phyloP scores from a whole-genome alignment of 2,329 filamentous ascomycete genomes.

The Chrysosporium queenslandicum region DNA sequence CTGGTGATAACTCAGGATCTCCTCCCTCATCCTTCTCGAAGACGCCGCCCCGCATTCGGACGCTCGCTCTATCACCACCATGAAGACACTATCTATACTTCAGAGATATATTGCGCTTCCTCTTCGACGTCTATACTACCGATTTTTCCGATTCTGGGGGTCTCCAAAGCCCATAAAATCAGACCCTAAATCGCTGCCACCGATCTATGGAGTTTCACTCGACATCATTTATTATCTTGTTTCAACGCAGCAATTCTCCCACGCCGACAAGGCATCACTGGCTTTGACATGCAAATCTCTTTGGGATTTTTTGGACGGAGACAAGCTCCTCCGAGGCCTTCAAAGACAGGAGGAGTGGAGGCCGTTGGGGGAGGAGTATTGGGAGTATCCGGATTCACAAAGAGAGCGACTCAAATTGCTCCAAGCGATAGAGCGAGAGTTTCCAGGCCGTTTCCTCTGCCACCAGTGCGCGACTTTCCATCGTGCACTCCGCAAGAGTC shows the following conservation, averaged over 20 bases:
- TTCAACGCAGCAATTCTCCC: neutral
- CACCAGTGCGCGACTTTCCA: constrained; percentile 2
- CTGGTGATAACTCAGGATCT: no score
- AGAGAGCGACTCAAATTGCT: constrained; percentile 3
- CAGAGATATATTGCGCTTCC: no score
- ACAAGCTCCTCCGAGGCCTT: neutral
- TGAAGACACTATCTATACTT: neutral
- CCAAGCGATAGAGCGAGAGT: neutral
- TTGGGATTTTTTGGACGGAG: constrained; percentile 3
- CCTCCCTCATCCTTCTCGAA: no score
- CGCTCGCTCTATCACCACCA: no score
- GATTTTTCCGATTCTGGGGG: neutral
- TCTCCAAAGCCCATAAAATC: neutral
- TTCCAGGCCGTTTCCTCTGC: constrained; percentile 5
- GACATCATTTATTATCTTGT: constrained; percentile 7
- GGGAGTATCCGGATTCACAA: neutral
- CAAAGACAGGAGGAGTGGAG: neutral
- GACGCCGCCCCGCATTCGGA: no score
- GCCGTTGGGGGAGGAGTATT: neutral
- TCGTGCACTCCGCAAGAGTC: neutral
- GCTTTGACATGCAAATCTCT: constrained; percentile 3
- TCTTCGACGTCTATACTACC: no score
- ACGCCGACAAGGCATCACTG: constrained; percentile 1
- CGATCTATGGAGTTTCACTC: neutral
- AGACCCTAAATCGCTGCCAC: no score